Percentiles rank a stretch among this genome's conserved stretches.
Evolutionary conservation across 176 grass and related monocot genomes (phyloP).

Genomic region (Alloteropsis semialata): DNA sequence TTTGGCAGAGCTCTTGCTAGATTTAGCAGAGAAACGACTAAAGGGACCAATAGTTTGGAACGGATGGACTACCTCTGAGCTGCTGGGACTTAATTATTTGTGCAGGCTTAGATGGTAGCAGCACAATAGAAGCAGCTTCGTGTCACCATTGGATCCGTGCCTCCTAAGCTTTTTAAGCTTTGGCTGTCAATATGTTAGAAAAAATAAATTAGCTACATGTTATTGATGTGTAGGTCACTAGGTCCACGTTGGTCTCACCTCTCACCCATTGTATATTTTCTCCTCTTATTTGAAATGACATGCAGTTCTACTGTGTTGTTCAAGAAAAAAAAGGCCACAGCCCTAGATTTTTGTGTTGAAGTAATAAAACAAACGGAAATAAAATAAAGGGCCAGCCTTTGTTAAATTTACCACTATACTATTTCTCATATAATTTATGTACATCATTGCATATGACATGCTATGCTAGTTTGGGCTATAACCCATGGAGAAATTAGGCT

Average conservation of each 20-base stretch:
- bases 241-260: too few species aligned
- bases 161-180: not conserved
- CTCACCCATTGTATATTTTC: too few species aligned
- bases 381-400: not conserved
- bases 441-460: not conserved
- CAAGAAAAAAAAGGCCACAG: too few species aligned
- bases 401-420: not conserved
- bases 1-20: too few species aligned
- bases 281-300: too few species aligned
- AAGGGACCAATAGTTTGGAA: too few species aligned
- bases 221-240: too few species aligned
- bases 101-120: not conserved
- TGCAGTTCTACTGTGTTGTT: too few species aligned
- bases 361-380: not conserved
- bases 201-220: not conserved
- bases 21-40: too few species aligned
- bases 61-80: not conserved
- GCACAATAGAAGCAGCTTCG: not conserved
- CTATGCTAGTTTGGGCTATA: slow-evolving; percentile 15
- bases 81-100: not conserved
- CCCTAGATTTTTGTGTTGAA: not conserved
- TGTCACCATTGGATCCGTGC: not conserved
- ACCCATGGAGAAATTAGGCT: slow-evolving; percentile 32
- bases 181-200: not conserved
- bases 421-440: not conserved